phyloP scores from a whole-genome alignment of 805 yeast species.

The Lachancea sp. region DNA sequence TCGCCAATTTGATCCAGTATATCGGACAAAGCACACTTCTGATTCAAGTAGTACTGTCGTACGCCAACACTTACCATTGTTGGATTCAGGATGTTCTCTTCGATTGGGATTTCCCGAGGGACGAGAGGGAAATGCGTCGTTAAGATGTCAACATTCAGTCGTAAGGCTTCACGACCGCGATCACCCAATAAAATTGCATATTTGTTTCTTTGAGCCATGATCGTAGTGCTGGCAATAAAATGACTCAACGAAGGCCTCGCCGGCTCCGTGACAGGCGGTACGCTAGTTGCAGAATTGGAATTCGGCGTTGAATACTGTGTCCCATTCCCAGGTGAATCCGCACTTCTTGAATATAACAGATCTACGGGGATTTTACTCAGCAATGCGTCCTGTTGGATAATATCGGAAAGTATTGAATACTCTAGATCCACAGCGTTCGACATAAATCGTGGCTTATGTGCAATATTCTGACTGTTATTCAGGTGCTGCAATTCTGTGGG shows the following conservation, averaged over 20 bases:
- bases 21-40: constrained; percentile 51
- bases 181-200: constrained; percentile 28
- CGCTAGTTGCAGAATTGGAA: constrained; percentile 4
- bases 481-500: constrained; percentile 21
- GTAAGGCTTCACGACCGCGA: constrained; percentile 22
- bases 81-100: constrained; percentile 5
- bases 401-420: constrained; percentile 60
- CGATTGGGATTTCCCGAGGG: constrained; percentile 19
- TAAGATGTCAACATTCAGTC: constrained; percentile 23
- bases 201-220: constrained; percentile 2
- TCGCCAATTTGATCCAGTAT: constrained; percentile 34
- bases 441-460: constrained; percentile 42
- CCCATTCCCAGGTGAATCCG: neutral
- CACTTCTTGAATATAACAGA: constrained; percentile 14
- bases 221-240: neutral
- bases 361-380: constrained; percentile 25
- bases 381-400: constrained; percentile 40
- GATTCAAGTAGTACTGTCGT: constrained; percentile 65
- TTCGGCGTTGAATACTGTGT: constrained; percentile 10
- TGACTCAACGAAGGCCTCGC: neutral
- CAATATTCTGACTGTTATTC: constrained; percentile 19
- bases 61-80: constrained; percentile 37
- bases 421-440: constrained; percentile 71
- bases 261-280: neutral
- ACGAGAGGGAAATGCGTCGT: constrained; percentile 29